phyloP scores from a whole-genome alignment of 2,329 filamentous ascomycete species.

The Ambrosiella xylebori region DNA sequence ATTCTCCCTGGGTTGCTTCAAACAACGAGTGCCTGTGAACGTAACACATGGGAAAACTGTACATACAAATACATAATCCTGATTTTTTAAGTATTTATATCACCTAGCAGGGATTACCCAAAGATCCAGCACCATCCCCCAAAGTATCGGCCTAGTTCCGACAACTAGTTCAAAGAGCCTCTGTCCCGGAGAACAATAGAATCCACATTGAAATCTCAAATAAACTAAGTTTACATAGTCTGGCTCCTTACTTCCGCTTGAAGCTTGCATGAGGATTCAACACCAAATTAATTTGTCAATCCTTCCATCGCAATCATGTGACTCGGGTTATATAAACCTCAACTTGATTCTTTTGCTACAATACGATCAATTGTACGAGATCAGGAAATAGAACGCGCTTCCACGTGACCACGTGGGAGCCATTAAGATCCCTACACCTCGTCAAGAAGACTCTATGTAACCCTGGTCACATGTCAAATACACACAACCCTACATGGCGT shows the following conservation, averaged over 20 bases:
- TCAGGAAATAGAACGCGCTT: not conserved
- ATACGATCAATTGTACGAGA: not conserved
- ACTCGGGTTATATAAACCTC: too few species aligned
- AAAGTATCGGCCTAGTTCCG: too few species aligned
- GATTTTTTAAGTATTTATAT: not conserved
- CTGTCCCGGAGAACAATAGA: too few species aligned
- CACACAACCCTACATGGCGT: not conserved
- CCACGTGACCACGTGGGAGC: slow-evolving; percentile 7
- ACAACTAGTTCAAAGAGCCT: too few species aligned
- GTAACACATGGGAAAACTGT: not conserved
- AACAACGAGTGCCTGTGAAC: not conserved
- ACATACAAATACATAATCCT: not conserved
- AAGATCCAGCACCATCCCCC: too few species aligned
- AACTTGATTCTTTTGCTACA: not conserved
- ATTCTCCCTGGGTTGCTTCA: not conserved
- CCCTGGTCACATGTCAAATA: not conserved
- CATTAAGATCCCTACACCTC: slow-evolving; percentile 1
- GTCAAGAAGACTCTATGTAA: not conserved
- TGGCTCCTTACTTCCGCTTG: too few species aligned
- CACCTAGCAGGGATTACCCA: not conserved
- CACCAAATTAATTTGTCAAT: too few species aligned
- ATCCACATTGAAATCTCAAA: too few species aligned
- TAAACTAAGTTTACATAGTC: too few species aligned
- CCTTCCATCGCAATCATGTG: too few species aligned
- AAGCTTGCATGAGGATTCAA: too few species aligned